Evolutionary conservation across 2,329 filamentous ascomycete genomes (phyloP).

Genomic region (Calonectria hongkongensis): DNA sequence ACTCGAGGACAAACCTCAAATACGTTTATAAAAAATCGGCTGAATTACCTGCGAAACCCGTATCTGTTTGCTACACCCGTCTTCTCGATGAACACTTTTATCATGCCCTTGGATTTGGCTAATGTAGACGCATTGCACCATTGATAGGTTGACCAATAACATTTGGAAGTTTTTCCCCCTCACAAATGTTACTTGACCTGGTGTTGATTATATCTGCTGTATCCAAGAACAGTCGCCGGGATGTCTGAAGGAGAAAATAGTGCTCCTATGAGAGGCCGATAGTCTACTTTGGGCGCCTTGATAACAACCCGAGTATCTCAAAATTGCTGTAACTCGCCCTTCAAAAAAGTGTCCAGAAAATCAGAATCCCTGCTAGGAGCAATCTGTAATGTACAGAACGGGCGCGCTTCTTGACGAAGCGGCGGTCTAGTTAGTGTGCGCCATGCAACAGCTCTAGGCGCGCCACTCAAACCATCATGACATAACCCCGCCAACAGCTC

Average conservation of each 20-base stretch:
- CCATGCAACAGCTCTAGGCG: slow-evolving; percentile 38
- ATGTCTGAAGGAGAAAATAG: not conserved
- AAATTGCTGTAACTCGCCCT: not conserved
- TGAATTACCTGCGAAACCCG: not conserved
- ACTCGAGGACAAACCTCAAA: not conserved
- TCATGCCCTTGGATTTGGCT: too few relatives aligned
- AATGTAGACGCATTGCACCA: too few relatives aligned
- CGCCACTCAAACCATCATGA: slow-evolving; percentile 48
- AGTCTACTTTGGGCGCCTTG: not conserved
- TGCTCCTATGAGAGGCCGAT: not conserved
- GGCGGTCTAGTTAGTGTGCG: not conserved
- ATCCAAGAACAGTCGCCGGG: not conserved
- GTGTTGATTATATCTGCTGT: not conserved
- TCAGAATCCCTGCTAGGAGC: not conserved
- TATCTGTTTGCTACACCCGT: not conserved
- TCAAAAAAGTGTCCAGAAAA: not conserved
- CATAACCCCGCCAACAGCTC: slow-evolving; percentile 35
- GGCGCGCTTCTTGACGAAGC: not conserved
- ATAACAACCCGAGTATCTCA: not conserved
- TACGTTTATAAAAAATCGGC: not conserved
- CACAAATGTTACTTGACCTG: not conserved
- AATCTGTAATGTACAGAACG: not conserved
- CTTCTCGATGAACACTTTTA: not conserved
- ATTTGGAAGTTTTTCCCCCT: too few relatives aligned
- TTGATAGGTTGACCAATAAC: too few relatives aligned